A percentile compares a stretch with the other conserved stretches of the same genome.
Evolutionary conservation across 1,139 yeast genomes (phyloP).

Genomic region (Candida anutae): DNA sequence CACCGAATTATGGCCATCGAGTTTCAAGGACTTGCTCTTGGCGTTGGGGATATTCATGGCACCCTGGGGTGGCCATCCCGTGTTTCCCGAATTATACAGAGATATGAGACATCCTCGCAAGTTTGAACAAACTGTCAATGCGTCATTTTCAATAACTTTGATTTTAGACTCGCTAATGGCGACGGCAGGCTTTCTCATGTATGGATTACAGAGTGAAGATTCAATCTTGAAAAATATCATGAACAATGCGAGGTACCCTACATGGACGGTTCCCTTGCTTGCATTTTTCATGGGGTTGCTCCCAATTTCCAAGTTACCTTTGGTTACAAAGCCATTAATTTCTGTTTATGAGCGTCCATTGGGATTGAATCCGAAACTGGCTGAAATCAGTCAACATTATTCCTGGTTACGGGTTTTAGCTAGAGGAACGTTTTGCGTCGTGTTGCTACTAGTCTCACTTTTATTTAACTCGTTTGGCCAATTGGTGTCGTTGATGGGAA

Average conservation of each 20-base stretch:
- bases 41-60: constrained; percentile 75
- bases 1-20: constrained; percentile 45
- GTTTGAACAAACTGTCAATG: constrained; percentile 18
- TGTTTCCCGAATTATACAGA: constrained; percentile 69
- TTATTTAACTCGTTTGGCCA: constrained; percentile 72
- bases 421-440: constrained; percentile 16
- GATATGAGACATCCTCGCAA: constrained; percentile 76
- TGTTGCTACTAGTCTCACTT: constrained; percentile 44
- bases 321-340: constrained; percentile 32
- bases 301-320: constrained; percentile 35
- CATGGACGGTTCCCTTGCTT: constrained; percentile 20
- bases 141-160: constrained; percentile 29
- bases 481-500: constrained; percentile 76
- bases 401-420: constrained; percentile 9
- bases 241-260: constrained; percentile 26
- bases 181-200: constrained; percentile 34
- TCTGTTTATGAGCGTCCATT: constrained; percentile 27
- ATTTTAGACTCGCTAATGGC: constrained; percentile 27
- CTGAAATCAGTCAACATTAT: background rate
- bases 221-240: constrained; percentile 33
- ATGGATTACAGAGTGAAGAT: constrained; percentile 28
- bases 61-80: constrained; percentile 90
- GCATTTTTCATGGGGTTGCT: constrained; percentile 32
- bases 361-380: constrained; percentile 3
- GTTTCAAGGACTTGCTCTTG: constrained; percentile 41